Conservation (phyloP, 306 rosid species). For the Macrotyloma uniflorum region DNA sequence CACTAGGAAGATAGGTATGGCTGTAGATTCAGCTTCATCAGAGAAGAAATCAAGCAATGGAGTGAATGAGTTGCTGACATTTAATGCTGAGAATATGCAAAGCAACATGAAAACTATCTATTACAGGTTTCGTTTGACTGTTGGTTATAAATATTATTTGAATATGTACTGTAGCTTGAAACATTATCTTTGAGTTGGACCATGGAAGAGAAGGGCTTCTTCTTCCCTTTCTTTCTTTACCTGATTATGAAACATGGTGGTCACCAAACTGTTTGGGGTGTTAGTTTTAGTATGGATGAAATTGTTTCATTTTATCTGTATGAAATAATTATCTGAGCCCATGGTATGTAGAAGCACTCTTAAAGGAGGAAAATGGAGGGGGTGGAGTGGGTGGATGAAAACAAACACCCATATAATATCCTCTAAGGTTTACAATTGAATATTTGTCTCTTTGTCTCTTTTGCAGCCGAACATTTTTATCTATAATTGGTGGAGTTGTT, state of each 20-base stretch:
- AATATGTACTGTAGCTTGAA: conserved; percentile 6
- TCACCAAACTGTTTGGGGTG: conserved; percentile 2
- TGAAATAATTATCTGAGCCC: conserved; percentile 15
- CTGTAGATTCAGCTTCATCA: conserved; percentile 57
- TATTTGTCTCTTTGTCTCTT: conserved; percentile 24
- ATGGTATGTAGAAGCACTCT: background rate
- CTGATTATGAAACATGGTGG: conserved; percentile 6
- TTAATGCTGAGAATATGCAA: conserved; percentile 90
- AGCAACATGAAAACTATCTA: conserved; percentile 79
- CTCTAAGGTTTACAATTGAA: conserved; percentile 15
- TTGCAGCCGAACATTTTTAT: conserved; percentile 95
- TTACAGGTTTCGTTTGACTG: conserved; percentile 74
- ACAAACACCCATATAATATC: background rate
- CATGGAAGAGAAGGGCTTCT: background rate
- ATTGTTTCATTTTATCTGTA: conserved; percentile 23
- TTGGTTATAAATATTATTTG: conserved; percentile 6
- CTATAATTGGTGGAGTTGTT: conserved; percentile 90
- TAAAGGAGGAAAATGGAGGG: background rate
- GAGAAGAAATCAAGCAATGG: conserved; percentile 74
- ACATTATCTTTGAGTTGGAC: conserved; percentile 10
- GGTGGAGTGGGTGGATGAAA: background rate
- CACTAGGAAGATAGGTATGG: conserved; percentile 56
- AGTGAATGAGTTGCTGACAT: conserved; percentile 60
- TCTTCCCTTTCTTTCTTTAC: conserved; percentile 16
- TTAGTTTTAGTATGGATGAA: background rate